Evolutionary conservation across 192 early-diverging fungal species (phyloP).

Genomic region (Gaertneriomyces semiglobifer): DNA sequence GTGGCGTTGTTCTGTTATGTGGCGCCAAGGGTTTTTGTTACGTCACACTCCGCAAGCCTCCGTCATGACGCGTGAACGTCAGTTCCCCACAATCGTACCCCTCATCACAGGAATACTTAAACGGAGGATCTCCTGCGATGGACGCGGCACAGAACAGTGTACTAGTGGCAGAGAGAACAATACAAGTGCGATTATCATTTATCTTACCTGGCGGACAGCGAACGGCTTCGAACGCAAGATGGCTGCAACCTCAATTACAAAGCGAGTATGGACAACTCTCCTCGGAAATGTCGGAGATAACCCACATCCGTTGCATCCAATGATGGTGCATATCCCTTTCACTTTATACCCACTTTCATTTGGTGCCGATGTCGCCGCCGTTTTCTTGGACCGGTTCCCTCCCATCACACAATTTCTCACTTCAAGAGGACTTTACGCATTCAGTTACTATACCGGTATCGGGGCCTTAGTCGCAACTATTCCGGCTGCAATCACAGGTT

Average conservation of each 20-base stretch:
- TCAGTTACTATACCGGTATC: slow-evolving; percentile 17
- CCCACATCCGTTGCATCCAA: slow-evolving; percentile 13
- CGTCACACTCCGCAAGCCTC: too few species aligned
- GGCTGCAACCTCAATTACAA: slow-evolving; percentile 9
- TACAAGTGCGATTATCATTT: too few species aligned
- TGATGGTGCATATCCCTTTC: slow-evolving; percentile 14
- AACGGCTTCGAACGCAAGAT: too few species aligned
- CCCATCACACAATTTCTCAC: neutral
- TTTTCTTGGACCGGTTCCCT: neutral
- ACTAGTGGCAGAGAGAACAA: too few species aligned
- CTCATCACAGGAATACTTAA: too few species aligned
- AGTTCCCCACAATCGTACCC: too few species aligned
- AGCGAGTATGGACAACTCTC: slow-evolving; percentile 16
- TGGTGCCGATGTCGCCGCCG: slow-evolving; percentile 15
- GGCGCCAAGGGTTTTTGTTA: too few species aligned
- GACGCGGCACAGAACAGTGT: too few species aligned
- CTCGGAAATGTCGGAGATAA: slow-evolving; percentile 24
- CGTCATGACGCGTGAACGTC: too few species aligned
- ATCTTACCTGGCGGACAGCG: too few species aligned
- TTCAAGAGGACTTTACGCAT: slow-evolving; percentile 21
- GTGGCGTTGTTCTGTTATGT: too few species aligned
- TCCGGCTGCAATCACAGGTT: slow-evolving; percentile 13
- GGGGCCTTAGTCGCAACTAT: slow-evolving; percentile 14
- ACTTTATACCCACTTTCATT: slow-evolving; percentile 19
- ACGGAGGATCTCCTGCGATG: too few species aligned